A percentile compares a stretch with the other conserved stretches of the same genome.
Evolutionary conservation across 106 monocot species (phyloP).

Genomic region (Hemerocallis citrina): DNA sequence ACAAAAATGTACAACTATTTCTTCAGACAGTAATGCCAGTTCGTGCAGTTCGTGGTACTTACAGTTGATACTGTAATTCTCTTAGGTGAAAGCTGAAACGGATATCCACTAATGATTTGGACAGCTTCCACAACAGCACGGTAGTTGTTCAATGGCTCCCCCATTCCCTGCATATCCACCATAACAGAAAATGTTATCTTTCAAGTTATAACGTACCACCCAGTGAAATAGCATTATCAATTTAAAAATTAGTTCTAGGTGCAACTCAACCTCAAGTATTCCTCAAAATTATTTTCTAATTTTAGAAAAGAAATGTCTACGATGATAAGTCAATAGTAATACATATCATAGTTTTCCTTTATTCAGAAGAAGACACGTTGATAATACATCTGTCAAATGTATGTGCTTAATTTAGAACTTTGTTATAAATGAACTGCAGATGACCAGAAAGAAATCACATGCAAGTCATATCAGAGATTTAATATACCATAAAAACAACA

Average conservation of each 20-base stretch:
- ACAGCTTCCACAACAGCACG: slow-evolving; percentile 76
- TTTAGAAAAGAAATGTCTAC: neutral
- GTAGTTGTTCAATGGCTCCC: slow-evolving; percentile 98
- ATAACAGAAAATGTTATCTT: neutral
- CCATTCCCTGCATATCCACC: slow-evolving; percentile 78
- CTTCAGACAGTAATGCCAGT: neutral
- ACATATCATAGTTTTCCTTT: too few relatives aligned
- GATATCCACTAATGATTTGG: slow-evolving; percentile 47
- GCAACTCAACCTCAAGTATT: neutral
- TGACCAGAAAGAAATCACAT: neutral
- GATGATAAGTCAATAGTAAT: neutral
- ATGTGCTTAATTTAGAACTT: too few relatives aligned
- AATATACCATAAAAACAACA: slow-evolving; percentile 95
- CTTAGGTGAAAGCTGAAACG: slow-evolving; percentile 93
- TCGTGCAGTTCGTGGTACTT: slow-evolving; percentile 31
- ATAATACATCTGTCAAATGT: too few relatives aligned
- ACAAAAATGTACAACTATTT: neutral
- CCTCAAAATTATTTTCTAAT: too few relatives aligned
- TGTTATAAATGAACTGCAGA: neutral
- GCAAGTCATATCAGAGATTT: neutral
- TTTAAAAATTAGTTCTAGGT: neutral
- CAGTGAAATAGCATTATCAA: neutral
- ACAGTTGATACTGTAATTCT: slow-evolving; percentile 97
- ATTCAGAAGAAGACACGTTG: too few relatives aligned
- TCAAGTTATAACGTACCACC: neutral